phyloP scores from a whole-genome alignment of 768 basidiomycete species.

The Suillus decipiens region DNA sequence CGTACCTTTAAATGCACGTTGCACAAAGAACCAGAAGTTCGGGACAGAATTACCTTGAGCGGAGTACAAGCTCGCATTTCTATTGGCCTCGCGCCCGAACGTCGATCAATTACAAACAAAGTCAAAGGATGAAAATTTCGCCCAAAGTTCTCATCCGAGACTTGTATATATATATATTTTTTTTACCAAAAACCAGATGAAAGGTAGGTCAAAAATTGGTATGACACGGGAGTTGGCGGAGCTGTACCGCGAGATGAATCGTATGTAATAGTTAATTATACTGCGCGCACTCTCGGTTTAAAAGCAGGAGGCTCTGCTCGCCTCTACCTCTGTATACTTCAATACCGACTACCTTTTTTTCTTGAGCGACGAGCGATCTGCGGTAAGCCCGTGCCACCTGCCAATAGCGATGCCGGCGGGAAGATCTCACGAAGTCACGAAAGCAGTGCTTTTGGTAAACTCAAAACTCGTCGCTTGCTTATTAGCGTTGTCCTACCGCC shows the following conservation, averaged over 20 bases:
- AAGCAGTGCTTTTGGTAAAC: slow-evolving; percentile 19
- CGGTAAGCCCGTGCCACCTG: slow-evolving; percentile 5
- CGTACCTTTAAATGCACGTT: slow-evolving; percentile 15
- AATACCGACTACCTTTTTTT: background rate
- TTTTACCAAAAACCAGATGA: slow-evolving; percentile 13
- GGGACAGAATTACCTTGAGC: slow-evolving; percentile 5
- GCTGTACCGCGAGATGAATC: slow-evolving; percentile 10
- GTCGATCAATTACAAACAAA: slow-evolving; percentile 15
- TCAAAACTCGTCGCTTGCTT: slow-evolving; percentile 14
- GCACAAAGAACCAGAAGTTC: slow-evolving; percentile 4
- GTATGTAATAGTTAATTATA: slow-evolving; percentile 22
- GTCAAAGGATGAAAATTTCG: slow-evolving; percentile 8
- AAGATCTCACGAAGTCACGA: slow-evolving; percentile 15
- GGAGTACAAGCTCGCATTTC: slow-evolving; percentile 6
- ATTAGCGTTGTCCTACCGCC: slow-evolving; percentile 49
- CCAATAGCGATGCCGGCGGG: slow-evolving; percentile 11
- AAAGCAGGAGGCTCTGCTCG: slow-evolving; percentile 11
- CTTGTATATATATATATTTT: slow-evolving; percentile 14
- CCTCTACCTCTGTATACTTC: background rate
- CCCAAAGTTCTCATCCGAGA: slow-evolving; percentile 8
- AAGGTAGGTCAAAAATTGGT: slow-evolving; percentile 11
- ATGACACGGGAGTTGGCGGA: slow-evolving; percentile 18
- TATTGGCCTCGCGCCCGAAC: slow-evolving; percentile 11
- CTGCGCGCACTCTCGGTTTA: slow-evolving; percentile 11
- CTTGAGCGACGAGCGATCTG: slow-evolving; percentile 1